A percentile compares a stretch with the other conserved stretches of the same genome.
These are phyloP conservation scores for Metarhizium anisopliae DNA, from an alignment of 2,329 filamentous ascomycete genomes.

Conservation along the genomic window DNA sequence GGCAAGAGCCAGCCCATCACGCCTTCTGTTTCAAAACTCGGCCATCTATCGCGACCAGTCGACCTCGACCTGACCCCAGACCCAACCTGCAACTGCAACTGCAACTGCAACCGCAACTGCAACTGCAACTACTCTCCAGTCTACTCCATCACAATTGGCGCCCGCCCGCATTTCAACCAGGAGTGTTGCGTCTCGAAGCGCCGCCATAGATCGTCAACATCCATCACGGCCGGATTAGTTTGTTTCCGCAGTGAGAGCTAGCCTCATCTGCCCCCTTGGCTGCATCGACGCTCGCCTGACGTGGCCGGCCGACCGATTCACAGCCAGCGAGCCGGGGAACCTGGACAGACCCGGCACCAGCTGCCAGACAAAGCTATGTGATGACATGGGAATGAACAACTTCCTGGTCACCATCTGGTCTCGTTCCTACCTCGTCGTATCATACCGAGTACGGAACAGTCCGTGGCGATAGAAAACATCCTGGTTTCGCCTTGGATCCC, in stretches of 20 bases:
- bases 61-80: not conserved
- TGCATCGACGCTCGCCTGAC: not conserved
- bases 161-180: not conserved
- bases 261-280: not conserved
- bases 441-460: not conserved
- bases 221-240: not conserved
- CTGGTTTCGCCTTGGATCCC: not conserved
- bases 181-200: not conserved
- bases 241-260: not conserved
- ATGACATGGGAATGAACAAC: not conserved
- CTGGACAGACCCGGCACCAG: not conserved
- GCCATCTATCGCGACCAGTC: not conserved
- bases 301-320: not conserved
- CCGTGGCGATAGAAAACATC: not conserved
- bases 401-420: not conserved
- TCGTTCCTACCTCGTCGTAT: not conserved
- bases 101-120: not conserved
- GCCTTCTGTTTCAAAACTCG: constrained; percentile 1
- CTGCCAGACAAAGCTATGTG: not conserved
- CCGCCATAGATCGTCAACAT: not conserved
- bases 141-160: not conserved
- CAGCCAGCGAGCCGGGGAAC: not conserved
- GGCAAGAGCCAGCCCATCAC: not conserved
- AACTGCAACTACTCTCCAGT: not conserved
- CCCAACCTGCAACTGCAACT: not conserved